Conservation (phyloP, 371 early-diverging fungal species). For the Syncephalastrum racemosum region DNA sequence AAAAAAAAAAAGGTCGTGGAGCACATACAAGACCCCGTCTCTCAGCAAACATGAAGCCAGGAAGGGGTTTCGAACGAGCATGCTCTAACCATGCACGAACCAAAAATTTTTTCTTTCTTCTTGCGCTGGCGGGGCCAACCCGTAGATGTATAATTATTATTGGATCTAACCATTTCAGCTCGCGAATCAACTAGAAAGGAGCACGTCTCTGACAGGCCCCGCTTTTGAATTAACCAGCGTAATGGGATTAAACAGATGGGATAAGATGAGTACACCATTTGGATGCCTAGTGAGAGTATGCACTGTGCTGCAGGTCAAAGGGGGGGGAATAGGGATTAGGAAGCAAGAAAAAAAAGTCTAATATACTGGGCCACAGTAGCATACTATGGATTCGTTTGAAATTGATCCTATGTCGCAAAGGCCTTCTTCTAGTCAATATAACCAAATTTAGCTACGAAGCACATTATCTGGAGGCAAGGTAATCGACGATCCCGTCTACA, state of each 20-base stretch:
- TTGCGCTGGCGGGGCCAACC: no score
- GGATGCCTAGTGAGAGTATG: slow-evolving; percentile 8
- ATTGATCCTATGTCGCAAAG: slow-evolving; percentile 35
- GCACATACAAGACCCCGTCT: no score
- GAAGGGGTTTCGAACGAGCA: no score
- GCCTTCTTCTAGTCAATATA: slow-evolving; percentile 36
- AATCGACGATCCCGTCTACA: slow-evolving; percentile 20
- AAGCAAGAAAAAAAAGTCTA: neutral
- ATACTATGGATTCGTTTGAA: slow-evolving; percentile 38
- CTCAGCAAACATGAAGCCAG: no score
- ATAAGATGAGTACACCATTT: slow-evolving; percentile 3
- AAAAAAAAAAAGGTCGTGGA: no score
- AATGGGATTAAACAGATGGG: slow-evolving; percentile 1
- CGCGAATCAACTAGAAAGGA: no score
- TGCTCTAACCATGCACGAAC: no score
- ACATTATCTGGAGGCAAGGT: slow-evolving; percentile 23
- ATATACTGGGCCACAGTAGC: slow-evolving; percentile 15
- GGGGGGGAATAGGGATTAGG: slow-evolving; percentile 11
- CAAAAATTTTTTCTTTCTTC: no score
- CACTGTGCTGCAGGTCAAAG: slow-evolving; percentile 7
- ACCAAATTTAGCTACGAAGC: slow-evolving; percentile 36
- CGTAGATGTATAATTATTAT: no score
- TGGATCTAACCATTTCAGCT: no score
- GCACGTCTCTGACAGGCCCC: neutral
- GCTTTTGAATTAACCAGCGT: neutral